These are phyloP conservation scores for Cutaneotrichosporon sp. DNA, from an alignment of 1,284 basidiomycete genomes.

Conservation along the genomic window DNA sequence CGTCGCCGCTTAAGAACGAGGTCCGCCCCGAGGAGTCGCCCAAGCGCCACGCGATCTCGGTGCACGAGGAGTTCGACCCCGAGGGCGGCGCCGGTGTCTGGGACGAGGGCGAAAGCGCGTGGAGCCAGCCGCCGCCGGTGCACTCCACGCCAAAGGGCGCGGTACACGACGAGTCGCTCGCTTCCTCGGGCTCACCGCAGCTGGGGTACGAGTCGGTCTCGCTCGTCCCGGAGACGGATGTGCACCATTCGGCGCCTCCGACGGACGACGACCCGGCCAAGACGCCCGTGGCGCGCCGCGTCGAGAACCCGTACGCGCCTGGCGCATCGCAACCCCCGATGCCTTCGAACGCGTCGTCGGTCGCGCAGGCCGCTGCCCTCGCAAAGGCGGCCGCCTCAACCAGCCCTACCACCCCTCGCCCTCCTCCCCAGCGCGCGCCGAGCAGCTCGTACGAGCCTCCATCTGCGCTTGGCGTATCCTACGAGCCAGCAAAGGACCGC, in stretches of 20 bases:
- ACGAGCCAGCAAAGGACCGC: neutral
- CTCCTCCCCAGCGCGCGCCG: neutral
- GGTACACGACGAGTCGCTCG: slow-evolving; percentile 1
- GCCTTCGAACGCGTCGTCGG: slow-evolving; percentile 3
- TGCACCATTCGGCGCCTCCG: neutral
- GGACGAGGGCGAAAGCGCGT: slow-evolving; percentile 7
- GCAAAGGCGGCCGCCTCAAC: neutral
- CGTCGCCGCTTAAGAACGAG: slow-evolving; percentile 25
- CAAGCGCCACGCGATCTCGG: neutral
- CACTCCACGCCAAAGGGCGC: slow-evolving; percentile 9
- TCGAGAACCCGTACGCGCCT: slow-evolving; percentile 3
- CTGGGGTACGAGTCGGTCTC: neutral
- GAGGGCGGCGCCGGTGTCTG: slow-evolving; percentile 17
- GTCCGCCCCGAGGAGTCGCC: slow-evolving; percentile 1
- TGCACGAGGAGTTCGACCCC: slow-evolving; percentile 20
- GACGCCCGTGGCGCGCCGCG: slow-evolving; percentile 5
- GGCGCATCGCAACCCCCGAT: neutral
- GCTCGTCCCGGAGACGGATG: slow-evolving; percentile 2
- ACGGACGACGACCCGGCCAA: slow-evolving; percentile 1
- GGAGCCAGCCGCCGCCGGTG: slow-evolving; percentile 7
- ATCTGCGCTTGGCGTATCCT: neutral
- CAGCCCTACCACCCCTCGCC: neutral
- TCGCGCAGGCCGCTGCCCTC: neutral
- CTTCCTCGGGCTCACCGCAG: neutral
- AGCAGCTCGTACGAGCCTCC: neutral